Conservation (phyloP, 2,329 filamentous ascomycete species). For the Bipolaris zeicola region DNA sequence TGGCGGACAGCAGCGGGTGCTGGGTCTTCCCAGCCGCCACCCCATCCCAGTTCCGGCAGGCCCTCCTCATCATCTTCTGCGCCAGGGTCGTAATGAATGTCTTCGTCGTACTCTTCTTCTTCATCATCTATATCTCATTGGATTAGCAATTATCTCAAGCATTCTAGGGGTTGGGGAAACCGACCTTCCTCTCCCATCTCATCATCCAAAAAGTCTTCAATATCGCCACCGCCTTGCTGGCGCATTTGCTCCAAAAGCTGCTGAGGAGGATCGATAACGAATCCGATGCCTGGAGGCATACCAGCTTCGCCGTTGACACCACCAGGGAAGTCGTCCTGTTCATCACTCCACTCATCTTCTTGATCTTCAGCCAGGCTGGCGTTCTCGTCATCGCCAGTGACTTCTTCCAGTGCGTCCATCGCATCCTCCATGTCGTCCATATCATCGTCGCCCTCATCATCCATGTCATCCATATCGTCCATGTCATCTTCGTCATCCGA, state of each 20-base stretch:
- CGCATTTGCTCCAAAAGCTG: constrained; percentile 48
- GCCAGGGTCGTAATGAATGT: constrained; percentile 63
- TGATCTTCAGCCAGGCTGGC: constrained; percentile 51
- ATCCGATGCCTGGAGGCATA: constrained; percentile 51
- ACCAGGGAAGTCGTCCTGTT: constrained; percentile 52
- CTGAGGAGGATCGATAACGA: constrained; percentile 45
- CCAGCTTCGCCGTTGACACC: constrained; percentile 59
- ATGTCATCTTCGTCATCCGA: constrained; percentile 52
- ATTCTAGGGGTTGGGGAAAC: constrained; percentile 47
- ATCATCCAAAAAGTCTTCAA: constrained; percentile 61
- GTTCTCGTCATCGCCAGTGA: constrained; percentile 56
- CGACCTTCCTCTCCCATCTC: constrained; percentile 63
- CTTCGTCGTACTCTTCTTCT: constrained; percentile 71
- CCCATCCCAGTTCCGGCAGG: constrained; percentile 52
- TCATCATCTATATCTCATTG: constrained; percentile 61
- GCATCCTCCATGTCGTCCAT: constrained; percentile 51
- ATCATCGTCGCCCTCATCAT: constrained; percentile 35
- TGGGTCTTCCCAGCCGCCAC: constrained; percentile 59
- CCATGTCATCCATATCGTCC: constrained; percentile 55
- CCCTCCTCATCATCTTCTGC: constrained; percentile 55
- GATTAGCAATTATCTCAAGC: constrained; percentile 41
- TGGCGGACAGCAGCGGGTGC: constrained; percentile 55
- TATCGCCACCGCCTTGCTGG: constrained; percentile 50
- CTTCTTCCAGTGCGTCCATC: constrained; percentile 47
- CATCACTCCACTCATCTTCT: constrained; percentile 53